Evolutionary conservation across 176 grass and related monocot species (phyloP).

Genomic region (Thalia dealbata): DNA sequence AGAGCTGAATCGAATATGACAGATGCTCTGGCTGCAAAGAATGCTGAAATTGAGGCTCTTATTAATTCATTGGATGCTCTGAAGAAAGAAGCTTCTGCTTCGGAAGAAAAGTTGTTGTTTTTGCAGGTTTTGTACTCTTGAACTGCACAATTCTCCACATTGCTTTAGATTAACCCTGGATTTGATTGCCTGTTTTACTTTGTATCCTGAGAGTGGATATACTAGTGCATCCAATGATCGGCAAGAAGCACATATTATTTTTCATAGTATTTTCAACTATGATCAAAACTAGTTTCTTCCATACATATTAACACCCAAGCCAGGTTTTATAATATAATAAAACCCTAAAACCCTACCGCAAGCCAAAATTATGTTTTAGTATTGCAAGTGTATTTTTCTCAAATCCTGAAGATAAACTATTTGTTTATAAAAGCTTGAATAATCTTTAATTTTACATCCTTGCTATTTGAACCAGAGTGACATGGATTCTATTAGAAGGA

Average conservation of each 20-base stretch:
- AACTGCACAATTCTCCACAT: not conserved
- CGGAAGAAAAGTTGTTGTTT: conserved; percentile 57
- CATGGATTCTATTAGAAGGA: conserved; percentile 67
- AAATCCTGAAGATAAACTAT: not conserved
- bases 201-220: not conserved
- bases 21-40: conserved; percentile 94
- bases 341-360: not conserved
- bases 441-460: not conserved
- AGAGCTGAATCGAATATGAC: conserved; percentile 94
- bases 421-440: not conserved
- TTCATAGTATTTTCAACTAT: not conserved
- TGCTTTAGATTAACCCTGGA: no score
- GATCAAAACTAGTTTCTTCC: not conserved
- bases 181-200: not conserved
- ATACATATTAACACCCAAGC: not conserved
- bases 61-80: conserved; percentile 60
- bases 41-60: conserved; percentile 83
- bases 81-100: conserved; percentile 65
- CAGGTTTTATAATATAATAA: not conserved
- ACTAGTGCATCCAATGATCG: not conserved
- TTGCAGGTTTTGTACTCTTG: conserved; percentile 54
- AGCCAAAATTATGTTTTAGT: not conserved
- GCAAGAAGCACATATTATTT: not conserved
- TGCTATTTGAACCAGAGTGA: conserved; percentile 75
- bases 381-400: not conserved